phyloP scores from a whole-genome alignment of 768 basidiomycete species.

The Trametes maxima region DNA sequence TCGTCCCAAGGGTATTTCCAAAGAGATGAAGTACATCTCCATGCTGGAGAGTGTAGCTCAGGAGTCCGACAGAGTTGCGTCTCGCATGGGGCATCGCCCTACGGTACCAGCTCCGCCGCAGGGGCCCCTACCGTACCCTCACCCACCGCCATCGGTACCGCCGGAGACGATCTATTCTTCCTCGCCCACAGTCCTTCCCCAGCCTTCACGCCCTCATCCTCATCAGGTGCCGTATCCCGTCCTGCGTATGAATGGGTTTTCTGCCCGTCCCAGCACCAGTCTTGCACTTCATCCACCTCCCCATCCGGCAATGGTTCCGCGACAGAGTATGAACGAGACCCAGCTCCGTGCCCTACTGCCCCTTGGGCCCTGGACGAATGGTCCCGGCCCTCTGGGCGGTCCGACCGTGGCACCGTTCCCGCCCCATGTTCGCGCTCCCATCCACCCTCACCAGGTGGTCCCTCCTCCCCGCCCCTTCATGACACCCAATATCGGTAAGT shows the following conservation, averaged over 20 bases:
- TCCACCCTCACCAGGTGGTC: constrained; percentile 9
- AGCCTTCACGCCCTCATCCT: not conserved
- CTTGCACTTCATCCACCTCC: constrained; percentile 32
- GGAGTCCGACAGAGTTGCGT: constrained; percentile 64
- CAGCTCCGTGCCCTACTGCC: constrained; percentile 49
- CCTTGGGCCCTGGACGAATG: not conserved
- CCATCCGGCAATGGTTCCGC: constrained; percentile 26
- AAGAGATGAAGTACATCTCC: constrained; percentile 68
- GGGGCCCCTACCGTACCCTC: constrained; percentile 2
- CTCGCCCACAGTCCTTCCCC: constrained; percentile 4
- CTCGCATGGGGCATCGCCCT: constrained; percentile 15
- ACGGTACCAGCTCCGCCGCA: not conserved
- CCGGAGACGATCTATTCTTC: constrained; percentile 41
- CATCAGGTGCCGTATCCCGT: constrained; percentile 20
- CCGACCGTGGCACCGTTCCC: constrained; percentile 10
- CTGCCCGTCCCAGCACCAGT: constrained; percentile 42
- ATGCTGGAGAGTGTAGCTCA: constrained; percentile 72
- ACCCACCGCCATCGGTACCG: constrained; percentile 33
- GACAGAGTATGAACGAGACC: constrained; percentile 54
- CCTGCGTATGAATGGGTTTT: constrained; percentile 30
- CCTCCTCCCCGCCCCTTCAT: constrained; percentile 13
- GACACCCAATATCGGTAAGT: constrained; percentile 15
- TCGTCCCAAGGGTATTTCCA: constrained; percentile 55
- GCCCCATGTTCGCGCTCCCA: constrained; percentile 3
- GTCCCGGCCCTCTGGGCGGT: not conserved